A percentile compares a stretch with the other conserved stretches of the same genome.
Conservation (phyloP, 2,329 filamentous ascomycete genomes). For the Ceratocystis smalleyi region DNA sequence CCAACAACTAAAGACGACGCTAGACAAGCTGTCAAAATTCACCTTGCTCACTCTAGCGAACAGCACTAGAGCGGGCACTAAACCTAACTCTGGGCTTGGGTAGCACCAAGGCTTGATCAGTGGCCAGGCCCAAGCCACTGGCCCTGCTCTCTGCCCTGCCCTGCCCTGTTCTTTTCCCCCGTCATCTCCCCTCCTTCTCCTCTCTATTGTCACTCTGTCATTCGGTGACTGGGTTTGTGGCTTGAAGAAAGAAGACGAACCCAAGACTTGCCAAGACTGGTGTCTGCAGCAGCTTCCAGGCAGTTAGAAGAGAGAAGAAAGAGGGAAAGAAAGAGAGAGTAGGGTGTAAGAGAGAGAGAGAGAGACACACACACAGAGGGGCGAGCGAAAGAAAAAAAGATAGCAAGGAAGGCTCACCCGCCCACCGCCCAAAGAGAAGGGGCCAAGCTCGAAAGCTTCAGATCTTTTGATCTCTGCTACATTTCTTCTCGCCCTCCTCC, state of each 20-base stretch:
- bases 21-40: slow-evolving; percentile 5
- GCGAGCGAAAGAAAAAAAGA: no score
- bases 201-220: neutral
- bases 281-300: neutral
- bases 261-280: neutral
- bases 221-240: neutral
- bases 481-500: neutral
- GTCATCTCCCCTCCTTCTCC: neutral
- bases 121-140: neutral
- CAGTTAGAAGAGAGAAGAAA: neutral
- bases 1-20: neutral
- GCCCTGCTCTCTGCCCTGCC: neutral
- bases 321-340: neutral
- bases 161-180: neutral
- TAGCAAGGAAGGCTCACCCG: neutral
- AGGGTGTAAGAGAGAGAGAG: neutral
- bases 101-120: neutral
- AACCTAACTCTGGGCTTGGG: slow-evolving; percentile 5
- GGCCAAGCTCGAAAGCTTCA: neutral
- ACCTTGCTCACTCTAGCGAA: slow-evolving; percentile 4
- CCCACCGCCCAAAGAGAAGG: neutral
- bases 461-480: neutral
- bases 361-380: neutral
- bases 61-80: slow-evolving; percentile 5
- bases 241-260: neutral